phyloP scores from a whole-genome alignment of 345 rosid species.

The Hirschfeldia incana region DNA sequence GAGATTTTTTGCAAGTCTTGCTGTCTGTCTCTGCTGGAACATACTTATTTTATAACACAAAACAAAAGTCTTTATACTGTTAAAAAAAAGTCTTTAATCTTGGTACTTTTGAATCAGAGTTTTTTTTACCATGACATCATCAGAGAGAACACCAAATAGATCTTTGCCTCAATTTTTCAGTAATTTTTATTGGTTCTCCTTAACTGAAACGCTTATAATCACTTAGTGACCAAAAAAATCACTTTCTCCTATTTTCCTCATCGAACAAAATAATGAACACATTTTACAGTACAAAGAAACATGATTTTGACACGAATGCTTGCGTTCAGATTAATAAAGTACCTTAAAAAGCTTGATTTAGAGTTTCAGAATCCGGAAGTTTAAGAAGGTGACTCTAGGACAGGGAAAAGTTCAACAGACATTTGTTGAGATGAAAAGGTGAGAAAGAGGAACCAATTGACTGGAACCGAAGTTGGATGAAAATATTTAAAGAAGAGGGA shows the following conservation, averaged over 20 bases:
- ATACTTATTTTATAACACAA: slow-evolving; percentile 30
- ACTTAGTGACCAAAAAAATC: too few species aligned
- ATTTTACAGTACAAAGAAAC: background rate
- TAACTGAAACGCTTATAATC: slow-evolving; percentile 20
- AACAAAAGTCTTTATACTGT: background rate
- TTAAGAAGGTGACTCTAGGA: background rate
- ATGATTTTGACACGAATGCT: background rate
- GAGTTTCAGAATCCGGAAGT: slow-evolving; percentile 53
- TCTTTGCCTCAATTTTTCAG: slow-evolving; percentile 54
- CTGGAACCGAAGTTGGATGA: too few species aligned
- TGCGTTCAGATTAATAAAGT: background rate
- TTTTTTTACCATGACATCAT: slow-evolving; percentile 62
- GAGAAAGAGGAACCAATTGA: background rate
- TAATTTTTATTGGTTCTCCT: slow-evolving; percentile 62
- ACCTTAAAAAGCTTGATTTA: slow-evolving; percentile 72
- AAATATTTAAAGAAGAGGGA: background rate
- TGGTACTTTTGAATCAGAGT: background rate
- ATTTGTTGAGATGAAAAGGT: background rate
- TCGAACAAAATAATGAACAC: too few species aligned
- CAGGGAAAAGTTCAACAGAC: background rate
- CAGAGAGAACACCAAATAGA: slow-evolving; percentile 63
- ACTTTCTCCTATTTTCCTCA: too few species aligned
- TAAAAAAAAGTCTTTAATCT: background rate
- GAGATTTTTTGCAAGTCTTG: slow-evolving; percentile 41
- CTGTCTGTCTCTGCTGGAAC: slow-evolving; percentile 87